These are phyloP conservation scores for Penicillium janthinellum DNA, from an alignment of 2,329 filamentous ascomycete genomes.

Conservation along the genomic window DNA sequence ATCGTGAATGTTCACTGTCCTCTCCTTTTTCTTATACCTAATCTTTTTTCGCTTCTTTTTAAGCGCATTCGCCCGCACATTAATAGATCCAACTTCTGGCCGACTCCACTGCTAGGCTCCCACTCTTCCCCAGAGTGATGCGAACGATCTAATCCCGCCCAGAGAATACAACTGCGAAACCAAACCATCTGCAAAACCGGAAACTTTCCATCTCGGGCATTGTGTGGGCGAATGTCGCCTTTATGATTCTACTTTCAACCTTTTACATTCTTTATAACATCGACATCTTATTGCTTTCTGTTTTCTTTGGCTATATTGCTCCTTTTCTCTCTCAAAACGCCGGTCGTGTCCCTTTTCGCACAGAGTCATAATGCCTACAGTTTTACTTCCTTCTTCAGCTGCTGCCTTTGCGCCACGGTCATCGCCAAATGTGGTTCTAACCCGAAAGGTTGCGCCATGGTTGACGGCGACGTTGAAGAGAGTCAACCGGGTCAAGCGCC, in stretches of 20 bases:
- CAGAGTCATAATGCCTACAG: slow-evolving; percentile 77
- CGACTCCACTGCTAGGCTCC: slow-evolving; percentile 6
- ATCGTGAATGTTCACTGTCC: slow-evolving; percentile 21
- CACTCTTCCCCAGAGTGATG: slow-evolving; percentile 15
- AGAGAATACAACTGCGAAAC: slow-evolving; percentile 5
- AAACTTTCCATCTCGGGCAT: slow-evolving; percentile 5
- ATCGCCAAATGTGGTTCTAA: slow-evolving; percentile 91
- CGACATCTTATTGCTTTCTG: slow-evolving; percentile 45
- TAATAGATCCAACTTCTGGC: slow-evolving; percentile 28
- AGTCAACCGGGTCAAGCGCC: slow-evolving; percentile 94
- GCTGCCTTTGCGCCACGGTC: slow-evolving; percentile 93
- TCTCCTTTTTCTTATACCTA: slow-evolving; percentile 32
- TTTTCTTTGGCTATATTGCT: slow-evolving; percentile 56
- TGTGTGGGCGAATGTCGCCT: slow-evolving; percentile 45
- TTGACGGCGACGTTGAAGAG: slow-evolving; percentile 94
- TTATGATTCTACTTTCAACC: slow-evolving; percentile 33
- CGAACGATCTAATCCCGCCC: slow-evolving; percentile 19
- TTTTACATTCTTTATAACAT: slow-evolving; percentile 45
- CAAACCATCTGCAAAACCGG: background rate
- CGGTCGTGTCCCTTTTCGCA: slow-evolving; percentile 54
- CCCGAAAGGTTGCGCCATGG: slow-evolving; percentile 92
- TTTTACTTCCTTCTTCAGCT: slow-evolving; percentile 91
- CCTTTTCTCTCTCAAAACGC: slow-evolving; percentile 23
- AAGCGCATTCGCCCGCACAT: slow-evolving; percentile 40
- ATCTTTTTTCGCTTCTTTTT: slow-evolving; percentile 27